Percentiles rank a stretch among this genome's conserved stretches.
These are phyloP conservation scores for Coniochaeta hoffmannii DNA, from an alignment of 2,329 filamentous ascomycete genomes.

Conservation along the genomic window DNA sequence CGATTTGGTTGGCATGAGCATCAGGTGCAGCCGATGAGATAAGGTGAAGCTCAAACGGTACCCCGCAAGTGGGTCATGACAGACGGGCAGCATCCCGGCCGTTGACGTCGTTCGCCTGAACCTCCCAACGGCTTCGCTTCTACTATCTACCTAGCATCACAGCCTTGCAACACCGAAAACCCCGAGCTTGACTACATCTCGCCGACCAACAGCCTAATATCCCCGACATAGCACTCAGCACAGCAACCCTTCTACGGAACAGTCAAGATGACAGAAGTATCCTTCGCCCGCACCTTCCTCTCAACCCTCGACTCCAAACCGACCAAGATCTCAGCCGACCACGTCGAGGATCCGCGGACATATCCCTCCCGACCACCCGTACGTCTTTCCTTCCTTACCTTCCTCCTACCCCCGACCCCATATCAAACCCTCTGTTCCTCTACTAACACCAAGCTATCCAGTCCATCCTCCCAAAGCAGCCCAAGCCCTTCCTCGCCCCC, in stretches of 20 bases:
- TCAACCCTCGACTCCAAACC: conserved; percentile 70
- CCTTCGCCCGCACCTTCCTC: conserved; percentile 81
- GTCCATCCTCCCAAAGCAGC: conserved; percentile 67
- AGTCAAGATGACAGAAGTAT: conserved; percentile 65
- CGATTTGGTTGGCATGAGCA: too few species aligned
- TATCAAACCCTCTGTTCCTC: neutral
- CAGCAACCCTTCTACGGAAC: neutral
- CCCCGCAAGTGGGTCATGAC: neutral
- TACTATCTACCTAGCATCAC: neutral
- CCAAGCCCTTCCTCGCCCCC: conserved; percentile 45
- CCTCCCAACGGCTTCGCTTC: neutral
- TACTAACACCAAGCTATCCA: conserved; percentile 21
- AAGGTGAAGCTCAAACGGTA: neutral
- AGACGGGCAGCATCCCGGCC: neutral
- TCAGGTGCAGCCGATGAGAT: neutral
- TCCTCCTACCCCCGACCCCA: conserved; percentile 4
- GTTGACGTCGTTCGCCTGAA: neutral
- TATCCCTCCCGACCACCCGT: conserved; percentile 74
- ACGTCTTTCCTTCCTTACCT: conserved; percentile 24
- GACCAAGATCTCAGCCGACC: conserved; percentile 75
- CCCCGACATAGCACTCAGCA: too few species aligned
- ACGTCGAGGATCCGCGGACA: conserved; percentile 77
- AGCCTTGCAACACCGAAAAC: neutral
- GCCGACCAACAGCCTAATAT: too few species aligned
- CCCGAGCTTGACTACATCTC: neutral